These are phyloP conservation scores for Ogataea paraovalis DNA, from an alignment of 805 yeast genomes.

Conservation along the genomic window DNA sequence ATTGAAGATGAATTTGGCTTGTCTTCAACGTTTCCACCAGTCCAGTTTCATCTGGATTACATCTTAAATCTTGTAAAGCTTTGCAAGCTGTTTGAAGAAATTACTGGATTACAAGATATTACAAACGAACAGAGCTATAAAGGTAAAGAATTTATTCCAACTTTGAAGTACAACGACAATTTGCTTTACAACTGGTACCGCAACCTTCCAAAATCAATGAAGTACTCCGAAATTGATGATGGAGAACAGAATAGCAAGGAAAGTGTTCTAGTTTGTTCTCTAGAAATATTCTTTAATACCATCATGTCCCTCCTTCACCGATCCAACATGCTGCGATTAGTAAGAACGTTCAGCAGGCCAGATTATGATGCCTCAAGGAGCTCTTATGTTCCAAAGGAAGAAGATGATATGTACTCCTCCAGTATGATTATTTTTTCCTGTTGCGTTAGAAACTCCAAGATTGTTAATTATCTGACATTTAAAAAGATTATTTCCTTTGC, in stretches of 20 bases:
- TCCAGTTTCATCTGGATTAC: neutral
- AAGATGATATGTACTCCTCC: neutral
- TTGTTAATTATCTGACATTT: neutral
- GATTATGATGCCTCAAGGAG: neutral
- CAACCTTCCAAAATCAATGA: neutral
- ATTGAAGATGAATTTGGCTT: neutral
- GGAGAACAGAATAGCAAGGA: neutral
- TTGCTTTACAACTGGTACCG: neutral
- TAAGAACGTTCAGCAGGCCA: neutral
- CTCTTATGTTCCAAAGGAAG: neutral
- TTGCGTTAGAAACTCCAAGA: neutral
- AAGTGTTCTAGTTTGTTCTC: neutral
- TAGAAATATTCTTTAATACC: neutral
- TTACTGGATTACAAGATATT: neutral
- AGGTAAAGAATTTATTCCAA: neutral
- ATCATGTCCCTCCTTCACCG: neutral
- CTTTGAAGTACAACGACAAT: neutral
- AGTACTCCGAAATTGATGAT: neutral
- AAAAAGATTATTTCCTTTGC: neutral
- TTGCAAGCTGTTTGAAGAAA: neutral
- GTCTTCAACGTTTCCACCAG: neutral
- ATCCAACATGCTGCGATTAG: neutral
- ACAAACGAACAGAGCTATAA: neutral
- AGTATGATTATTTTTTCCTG: slow-evolving; percentile 1
- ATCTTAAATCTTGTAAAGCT: neutral